These are phyloP conservation scores for Hygrophila difformis DNA, from an alignment of 257 asterid genomes.

Conservation along the genomic window DNA sequence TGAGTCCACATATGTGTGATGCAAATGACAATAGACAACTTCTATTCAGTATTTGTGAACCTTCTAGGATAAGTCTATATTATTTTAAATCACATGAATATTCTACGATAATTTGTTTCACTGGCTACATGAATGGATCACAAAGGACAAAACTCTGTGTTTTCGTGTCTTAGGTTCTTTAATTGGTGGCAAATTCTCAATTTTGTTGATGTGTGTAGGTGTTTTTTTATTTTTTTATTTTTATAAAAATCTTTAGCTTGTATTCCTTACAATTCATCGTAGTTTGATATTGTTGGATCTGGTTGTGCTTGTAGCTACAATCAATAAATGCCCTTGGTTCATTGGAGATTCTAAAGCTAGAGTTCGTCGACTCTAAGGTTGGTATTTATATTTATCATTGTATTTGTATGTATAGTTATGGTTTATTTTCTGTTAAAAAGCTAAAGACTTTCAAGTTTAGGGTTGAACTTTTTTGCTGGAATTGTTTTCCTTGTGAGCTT, in stretches of 20 bases:
- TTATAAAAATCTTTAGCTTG: neutral
- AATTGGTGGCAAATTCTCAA: no score
- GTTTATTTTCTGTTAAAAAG: neutral
- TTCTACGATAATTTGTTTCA: no score
- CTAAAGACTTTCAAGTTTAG: neutral
- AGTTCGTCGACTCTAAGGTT: constrained; percentile 40
- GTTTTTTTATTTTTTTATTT: neutral
- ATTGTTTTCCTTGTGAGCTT: no score
- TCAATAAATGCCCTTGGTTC: constrained; percentile 59
- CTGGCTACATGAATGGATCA: neutral
- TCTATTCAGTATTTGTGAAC: no score
- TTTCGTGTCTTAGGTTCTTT: no score
- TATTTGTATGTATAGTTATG: neutral
- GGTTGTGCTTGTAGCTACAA: constrained; percentile 53
- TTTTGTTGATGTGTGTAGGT: no score
- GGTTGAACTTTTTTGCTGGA: neutral
- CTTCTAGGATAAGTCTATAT: no score
- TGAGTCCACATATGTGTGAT: no score
- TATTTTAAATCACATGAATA: no score
- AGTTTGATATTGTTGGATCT: constrained; percentile 5
- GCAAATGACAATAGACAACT: no score
- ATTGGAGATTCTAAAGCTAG: constrained; percentile 45
- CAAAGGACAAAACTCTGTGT: no score
- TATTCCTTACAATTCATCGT: constrained; percentile 4
- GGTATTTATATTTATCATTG: constrained; percentile 15